A percentile compares a stretch with the other conserved stretches of the same genome.
Evolutionary conservation across 306 rosid genomes (phyloP).

Genomic region (Prunus dulcis): DNA sequence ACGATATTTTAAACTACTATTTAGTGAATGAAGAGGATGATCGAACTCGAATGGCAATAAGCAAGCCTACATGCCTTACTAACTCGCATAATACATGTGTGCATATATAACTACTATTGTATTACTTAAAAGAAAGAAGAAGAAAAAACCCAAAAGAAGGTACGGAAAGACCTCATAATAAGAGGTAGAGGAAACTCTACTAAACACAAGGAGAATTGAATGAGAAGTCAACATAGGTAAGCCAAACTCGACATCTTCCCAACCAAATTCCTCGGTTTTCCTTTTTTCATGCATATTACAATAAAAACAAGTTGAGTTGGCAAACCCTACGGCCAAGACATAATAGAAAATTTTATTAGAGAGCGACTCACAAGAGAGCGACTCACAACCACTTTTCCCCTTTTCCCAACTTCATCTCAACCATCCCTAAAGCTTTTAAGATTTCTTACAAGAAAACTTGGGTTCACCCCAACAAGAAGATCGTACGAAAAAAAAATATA

Average conservation of each 20-base stretch:
- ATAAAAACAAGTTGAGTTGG: background rate
- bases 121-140: too few species aligned
- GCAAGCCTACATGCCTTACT: too few species aligned
- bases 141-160: too few species aligned
- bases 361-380: conserved; percentile 16
- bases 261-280: conserved; percentile 16
- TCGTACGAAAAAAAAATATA: background rate
- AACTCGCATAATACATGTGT: too few species aligned
- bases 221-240: conserved; percentile 38
- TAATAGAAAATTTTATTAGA: background rate
- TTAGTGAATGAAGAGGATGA: too few species aligned
- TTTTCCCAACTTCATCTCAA: conserved; percentile 13
- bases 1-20: too few species aligned
- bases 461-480: background rate
- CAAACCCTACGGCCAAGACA: background rate
- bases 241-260: conserved; percentile 33
- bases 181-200: too few species aligned
- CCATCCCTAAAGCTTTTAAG: background rate
- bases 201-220: background rate
- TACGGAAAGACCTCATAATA: too few species aligned
- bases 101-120: too few species aligned
- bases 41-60: too few species aligned
- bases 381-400: conserved; percentile 18
- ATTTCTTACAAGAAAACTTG: background rate
- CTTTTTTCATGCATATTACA: background rate